phyloP scores from a whole-genome alignment of 345 rosid genomes.

The Orychophragmus violaceus region DNA sequence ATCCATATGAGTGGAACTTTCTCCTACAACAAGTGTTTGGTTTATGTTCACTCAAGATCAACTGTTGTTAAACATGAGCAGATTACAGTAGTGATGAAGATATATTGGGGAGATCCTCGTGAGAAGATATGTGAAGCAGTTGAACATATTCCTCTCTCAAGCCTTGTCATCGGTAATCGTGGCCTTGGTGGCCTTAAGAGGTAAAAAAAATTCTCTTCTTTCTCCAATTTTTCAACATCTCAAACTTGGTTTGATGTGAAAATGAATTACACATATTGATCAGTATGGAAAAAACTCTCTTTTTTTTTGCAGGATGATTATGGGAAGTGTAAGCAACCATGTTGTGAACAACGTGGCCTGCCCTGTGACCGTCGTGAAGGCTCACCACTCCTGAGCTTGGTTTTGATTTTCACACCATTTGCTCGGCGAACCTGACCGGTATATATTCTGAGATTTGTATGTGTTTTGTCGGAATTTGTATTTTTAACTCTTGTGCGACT shows the following conservation, averaged over 20 bases:
- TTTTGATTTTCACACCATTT: neutral
- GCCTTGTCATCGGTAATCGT: conserved; percentile 71
- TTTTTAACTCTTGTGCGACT: neutral
- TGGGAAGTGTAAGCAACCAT: conserved; percentile 83
- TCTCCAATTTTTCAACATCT: neutral
- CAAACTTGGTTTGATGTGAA: neutral
- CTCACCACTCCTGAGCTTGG: conserved; percentile 19
- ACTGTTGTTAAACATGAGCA: neutral
- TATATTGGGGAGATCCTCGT: conserved; percentile 84
- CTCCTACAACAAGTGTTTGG: neutral
- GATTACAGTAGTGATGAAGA: conserved; percentile 53
- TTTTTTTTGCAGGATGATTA: conserved; percentile 39
- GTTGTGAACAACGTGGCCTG: conserved; percentile 62
- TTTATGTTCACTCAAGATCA: neutral
- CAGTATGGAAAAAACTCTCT: neutral
- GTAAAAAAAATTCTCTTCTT: conserved; percentile 22
- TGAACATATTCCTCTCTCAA: conserved; percentile 61
- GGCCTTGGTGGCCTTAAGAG: conserved; percentile 83
- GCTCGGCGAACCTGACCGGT: neutral
- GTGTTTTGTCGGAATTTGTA: neutral
- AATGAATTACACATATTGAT: neutral
- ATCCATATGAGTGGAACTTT: neutral
- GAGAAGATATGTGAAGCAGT: conserved; percentile 80
- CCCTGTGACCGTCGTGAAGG: conserved; percentile 72
- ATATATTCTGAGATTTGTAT: neutral